Conservation (phyloP, 139 green algal genomes). For the Picochlorum sp. region DNA sequence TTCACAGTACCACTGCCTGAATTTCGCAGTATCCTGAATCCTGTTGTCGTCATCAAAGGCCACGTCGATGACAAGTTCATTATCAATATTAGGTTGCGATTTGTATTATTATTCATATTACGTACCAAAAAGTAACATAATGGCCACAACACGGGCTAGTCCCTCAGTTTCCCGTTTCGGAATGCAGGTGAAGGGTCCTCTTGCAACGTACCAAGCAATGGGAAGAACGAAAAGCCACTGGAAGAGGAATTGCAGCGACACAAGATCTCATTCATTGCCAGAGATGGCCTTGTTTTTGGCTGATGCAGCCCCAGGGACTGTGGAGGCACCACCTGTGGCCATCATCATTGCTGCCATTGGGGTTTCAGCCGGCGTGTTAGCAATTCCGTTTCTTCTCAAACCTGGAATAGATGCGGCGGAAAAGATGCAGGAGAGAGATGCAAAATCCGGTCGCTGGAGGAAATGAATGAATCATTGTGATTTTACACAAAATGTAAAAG, state of each 20-base stretch:
- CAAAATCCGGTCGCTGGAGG: slow-evolving; percentile 1
- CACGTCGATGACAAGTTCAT: no score
- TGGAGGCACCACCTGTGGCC: slow-evolving; percentile 18
- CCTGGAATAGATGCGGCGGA: slow-evolving; percentile 16
- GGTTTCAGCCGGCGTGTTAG: not conserved
- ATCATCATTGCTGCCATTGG: slow-evolving; percentile 13
- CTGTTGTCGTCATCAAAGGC: no score
- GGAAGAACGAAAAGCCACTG: not conserved
- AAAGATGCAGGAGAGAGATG: slow-evolving; percentile 28
- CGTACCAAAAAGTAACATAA: no score
- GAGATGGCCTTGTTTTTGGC: not conserved
- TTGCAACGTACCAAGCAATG: no score
- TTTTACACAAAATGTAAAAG: not conserved
- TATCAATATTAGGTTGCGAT: no score
- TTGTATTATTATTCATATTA: no score
- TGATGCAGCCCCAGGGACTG: slow-evolving; percentile 9
- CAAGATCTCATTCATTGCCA: not conserved
- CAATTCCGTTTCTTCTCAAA: slow-evolving; percentile 13
- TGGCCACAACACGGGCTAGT: no score
- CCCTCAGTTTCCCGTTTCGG: no score
- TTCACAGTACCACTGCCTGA: no score
- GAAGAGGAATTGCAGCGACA: not conserved
- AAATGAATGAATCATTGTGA: not conserved
- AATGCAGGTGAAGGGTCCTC: no score
- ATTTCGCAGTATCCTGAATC: no score